Evolutionary conservation across 2,329 filamentous ascomycete species (phyloP).

Genomic region (Grosmannia penicillata): DNA sequence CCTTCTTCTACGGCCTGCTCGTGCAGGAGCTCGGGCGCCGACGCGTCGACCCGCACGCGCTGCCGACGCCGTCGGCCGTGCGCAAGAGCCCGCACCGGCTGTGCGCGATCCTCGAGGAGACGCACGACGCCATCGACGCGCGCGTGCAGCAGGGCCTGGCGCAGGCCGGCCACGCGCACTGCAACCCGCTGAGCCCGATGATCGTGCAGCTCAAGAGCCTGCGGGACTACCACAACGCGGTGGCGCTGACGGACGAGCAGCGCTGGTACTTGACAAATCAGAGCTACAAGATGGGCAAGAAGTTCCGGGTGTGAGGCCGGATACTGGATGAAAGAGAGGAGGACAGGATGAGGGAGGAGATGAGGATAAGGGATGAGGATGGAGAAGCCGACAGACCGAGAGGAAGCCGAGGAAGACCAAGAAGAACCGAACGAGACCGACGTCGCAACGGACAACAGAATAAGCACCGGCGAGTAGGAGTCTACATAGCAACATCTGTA

Average conservation of each 20-base stretch:
- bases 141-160: neutral
- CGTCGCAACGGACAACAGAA: no score
- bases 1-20: slow-evolving; percentile 3
- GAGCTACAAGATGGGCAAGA: slow-evolving; percentile 2
- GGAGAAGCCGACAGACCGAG: no score
- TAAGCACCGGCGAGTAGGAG: no score
- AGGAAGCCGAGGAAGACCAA: no score
- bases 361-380: no score
- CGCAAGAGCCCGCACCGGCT: slow-evolving; percentile 2
- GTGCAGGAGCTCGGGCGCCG: slow-evolving; percentile 3
- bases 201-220: slow-evolving; percentile 1
- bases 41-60: neutral
- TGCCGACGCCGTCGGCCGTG: neutral
- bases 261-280: slow-evolving; percentile 1
- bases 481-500: no score
- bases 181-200: slow-evolving; percentile 5
- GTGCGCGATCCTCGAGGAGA: slow-evolving; percentile 1
- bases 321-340: no score
- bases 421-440: no score
- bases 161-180: slow-evolving; percentile 1
- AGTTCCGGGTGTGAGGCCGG: neutral
- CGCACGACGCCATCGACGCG: slow-evolving; percentile 3
- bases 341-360: no score
- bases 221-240: neutral
- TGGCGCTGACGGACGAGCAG: neutral